Evolutionary conservation across 352 stramenopile genomes (phyloP).

Genomic region (Phytophthora sansomeana): DNA sequence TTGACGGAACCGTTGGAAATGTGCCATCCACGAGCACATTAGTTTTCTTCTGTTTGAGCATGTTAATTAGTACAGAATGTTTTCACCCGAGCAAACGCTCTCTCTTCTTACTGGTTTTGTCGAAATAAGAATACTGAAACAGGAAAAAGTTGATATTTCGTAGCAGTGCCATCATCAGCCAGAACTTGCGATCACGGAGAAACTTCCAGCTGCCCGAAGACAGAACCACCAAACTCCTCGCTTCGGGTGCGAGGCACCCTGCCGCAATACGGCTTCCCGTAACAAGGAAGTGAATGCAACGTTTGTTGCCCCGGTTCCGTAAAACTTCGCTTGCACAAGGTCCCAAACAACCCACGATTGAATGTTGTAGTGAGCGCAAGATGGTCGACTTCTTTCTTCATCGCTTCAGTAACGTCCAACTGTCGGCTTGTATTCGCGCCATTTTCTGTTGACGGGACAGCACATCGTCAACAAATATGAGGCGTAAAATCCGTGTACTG

Average conservation of each 20-base stretch:
- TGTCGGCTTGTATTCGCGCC: no score
- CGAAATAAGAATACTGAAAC: slow-evolving; percentile 22
- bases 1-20: not conserved
- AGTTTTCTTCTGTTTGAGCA: slow-evolving; percentile 16
- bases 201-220: not conserved
- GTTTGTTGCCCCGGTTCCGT: not conserved
- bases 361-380: not conserved
- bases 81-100: slow-evolving; percentile 4
- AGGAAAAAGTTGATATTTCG: not conserved
- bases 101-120: not conserved
- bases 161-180: not conserved
- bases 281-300: not conserved
- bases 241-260: not conserved
- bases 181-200: slow-evolving; percentile 4
- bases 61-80: slow-evolving; percentile 7
- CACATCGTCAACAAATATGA: not conserved
- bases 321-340: slow-evolving; percentile 1
- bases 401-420: not conserved
- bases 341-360: slow-evolving; percentile 3
- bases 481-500: not conserved
- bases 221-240: not conserved
- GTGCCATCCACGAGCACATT: slow-evolving; percentile 13
- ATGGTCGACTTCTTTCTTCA: not conserved
- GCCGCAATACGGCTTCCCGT: not conserved
- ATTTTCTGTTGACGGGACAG: not conserved